Evolutionary conservation across 2,329 filamentous ascomycete species (phyloP), one percentile per base, ranked within the genome.

Genomic region (Colletotrichum sp.): DNA sequence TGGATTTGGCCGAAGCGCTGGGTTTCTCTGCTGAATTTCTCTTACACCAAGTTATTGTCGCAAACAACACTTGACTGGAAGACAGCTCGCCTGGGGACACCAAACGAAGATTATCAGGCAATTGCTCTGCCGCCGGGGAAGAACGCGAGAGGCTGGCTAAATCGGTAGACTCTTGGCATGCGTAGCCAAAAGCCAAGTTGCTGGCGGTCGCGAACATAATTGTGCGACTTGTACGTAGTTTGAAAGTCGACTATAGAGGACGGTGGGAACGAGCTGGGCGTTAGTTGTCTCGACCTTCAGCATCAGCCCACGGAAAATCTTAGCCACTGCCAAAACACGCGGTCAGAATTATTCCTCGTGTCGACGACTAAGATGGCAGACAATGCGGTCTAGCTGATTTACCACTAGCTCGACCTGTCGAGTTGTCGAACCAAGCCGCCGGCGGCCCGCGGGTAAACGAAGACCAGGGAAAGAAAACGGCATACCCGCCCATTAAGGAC

Each of bases 1-100:
- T 73, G 34, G 64, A 73, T 73, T 75, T 73, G 57, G 73, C 72
- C 70, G 43, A 64, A 67, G 39, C 39, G 64, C 59, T 75, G 73
- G 73, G 73, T 75, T 73, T 60, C 43, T 48, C 64, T 73, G 57
- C 74, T 61, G 52, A 75, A 71, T 70, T 75, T 69, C 71, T 76
- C 66, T 76, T 76, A 75, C 71, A 71, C 71, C 67, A 75, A 74
- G 61, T 36, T 59, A 71, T 75, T 76, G 61, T 71, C 66, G 43
- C 52, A 70, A 60, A 39, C 63, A 36, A 65, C 69, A 52, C 32
- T 59, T 48, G 55, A 65, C 28, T 55, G 21, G 21, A 67, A 63
- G 13, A 30, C 32, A 57, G 63, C n/a, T 43, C 52, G 72, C 61
- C 32, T 21, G 18, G 67, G 18, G 55, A 48, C 32, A 36, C 39